Evolutionary conservation across 108 stramenopile genomes (phyloP), one percentile per base, ranked within the genome.

Genomic region (Skeletonema marinoi): DNA sequence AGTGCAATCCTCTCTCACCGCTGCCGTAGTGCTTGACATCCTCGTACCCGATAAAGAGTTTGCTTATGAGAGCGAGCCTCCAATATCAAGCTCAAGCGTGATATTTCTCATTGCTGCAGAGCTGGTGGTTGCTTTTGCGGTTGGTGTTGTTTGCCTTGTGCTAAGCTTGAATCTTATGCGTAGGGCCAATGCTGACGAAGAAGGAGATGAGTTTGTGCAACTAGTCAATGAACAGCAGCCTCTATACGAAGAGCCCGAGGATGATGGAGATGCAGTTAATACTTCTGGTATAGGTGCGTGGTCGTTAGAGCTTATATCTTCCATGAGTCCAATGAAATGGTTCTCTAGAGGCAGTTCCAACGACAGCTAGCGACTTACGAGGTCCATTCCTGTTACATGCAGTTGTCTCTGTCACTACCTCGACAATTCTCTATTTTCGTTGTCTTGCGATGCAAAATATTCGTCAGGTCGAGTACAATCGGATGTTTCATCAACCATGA

Each of bases 91-190:
- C 30, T 80, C 78, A 9, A 81, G 80, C 21, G 85, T 86, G 19
- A 86, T 85, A 12, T 38, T 82, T 36, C 67, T 88, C 31, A 78
- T 88, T 59, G 81, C 82, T 19, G 56, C 78, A n/a, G 88, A 88
- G 56, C 73, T 88, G 60, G 66, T 84, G 14, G 62, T 88, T 35
- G 88, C 88, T 2, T 74, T 86, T 35, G 70, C 71, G 32, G 66
- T 88, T 60, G 88, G 85, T 19, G 50, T 86, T 7, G 77, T 60
- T 39, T 88, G 88, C 38, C 69, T 88, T 2, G 32, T 88, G 2
- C 50, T 88, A 4, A 88, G 85, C 38, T 73, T 88, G 17, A 81
- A 80, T 54, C 71, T 88, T 14, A 71, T 88, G 71, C 75, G 83
- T 19, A 68, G 76, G 50, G 66, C 73, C 36, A 79, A 79, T 12